A percentile compares a stretch with the other conserved stretches of the same genome.
phyloP scores from a whole-genome alignment of 345 rosid genomes.

The Passiflora organensis region DNA sequence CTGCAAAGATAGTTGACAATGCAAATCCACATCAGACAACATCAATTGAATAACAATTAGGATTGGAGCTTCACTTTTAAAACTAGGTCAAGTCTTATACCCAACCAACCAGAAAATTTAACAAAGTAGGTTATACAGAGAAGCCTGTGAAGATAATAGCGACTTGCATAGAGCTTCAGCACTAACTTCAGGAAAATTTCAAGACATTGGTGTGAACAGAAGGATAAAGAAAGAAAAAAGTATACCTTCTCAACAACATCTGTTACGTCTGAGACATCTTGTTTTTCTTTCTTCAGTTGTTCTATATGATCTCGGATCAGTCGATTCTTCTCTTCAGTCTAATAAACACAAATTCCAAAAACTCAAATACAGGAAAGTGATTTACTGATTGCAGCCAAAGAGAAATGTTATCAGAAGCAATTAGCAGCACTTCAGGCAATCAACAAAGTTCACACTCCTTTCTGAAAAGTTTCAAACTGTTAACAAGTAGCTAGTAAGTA shows the following conservation, averaged over 20 bases:
- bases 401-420: background rate
- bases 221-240: background rate
- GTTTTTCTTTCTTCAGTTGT: constrained; percentile 36
- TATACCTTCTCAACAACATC: constrained; percentile 43
- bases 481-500: no score
- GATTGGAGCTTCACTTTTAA: background rate
- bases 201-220: background rate
- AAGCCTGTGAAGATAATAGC: background rate
- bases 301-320: constrained; percentile 31
- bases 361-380: background rate
- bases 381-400: background rate
- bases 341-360: background rate
- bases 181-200: background rate
- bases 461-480: no score
- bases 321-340: constrained; percentile 64
- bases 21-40: background rate
- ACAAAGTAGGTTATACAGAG: no score
- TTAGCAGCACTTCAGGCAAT: background rate
- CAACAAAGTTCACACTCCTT: no score
- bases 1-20: constrained; percentile 26
- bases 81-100: background rate
- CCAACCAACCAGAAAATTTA: background rate
- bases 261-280: constrained; percentile 29
- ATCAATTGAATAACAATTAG: background rate
- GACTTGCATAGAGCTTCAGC: background rate